These are phyloP conservation scores for Ailanthus altissimus DNA, from an alignment of 345 rosid genomes.

Conservation along the genomic window DNA sequence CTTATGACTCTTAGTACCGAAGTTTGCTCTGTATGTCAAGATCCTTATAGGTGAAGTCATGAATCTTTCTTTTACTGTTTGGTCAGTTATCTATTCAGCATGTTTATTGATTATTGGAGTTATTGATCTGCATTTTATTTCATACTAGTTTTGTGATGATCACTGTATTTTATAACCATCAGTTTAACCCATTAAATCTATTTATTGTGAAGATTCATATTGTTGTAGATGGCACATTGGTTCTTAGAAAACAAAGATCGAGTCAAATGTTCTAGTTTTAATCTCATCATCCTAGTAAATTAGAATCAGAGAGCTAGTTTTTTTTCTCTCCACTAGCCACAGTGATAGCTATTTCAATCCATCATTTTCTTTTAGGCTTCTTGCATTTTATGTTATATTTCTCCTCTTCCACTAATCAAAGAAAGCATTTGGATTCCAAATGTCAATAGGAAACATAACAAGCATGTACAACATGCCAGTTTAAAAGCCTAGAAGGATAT, in stretches of 20 bases:
- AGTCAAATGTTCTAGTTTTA: not conserved
- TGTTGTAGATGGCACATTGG: not conserved
- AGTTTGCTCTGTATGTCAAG: slow-evolving; percentile 80
- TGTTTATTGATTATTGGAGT: slow-evolving; percentile 4
- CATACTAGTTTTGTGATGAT: not conserved
- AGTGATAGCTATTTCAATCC: not conserved
- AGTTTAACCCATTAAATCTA: not conserved
- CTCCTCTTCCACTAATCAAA: slow-evolving; percentile 28
- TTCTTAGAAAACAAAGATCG: not conserved
- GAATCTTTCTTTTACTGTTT: slow-evolving; percentile 19
- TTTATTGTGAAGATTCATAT: not conserved
- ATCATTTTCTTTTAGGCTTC: not conserved
- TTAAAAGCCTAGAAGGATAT: slow-evolving; percentile 43
- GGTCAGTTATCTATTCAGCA: slow-evolving; percentile 16
- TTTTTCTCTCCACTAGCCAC: not conserved
- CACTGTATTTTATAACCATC: not conserved
- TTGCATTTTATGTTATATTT: not conserved
- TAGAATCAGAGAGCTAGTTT: not conserved
- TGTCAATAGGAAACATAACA: slow-evolving; percentile 88
- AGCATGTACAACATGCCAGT: slow-evolving; percentile 48
- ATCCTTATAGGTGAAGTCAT: slow-evolving; percentile 76
- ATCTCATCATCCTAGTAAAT: not conserved
- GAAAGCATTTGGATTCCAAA: slow-evolving; percentile 58
- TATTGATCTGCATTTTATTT: slow-evolving; percentile 7
- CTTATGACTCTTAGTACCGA: slow-evolving; percentile 83